A percentile compares a stretch with the other conserved stretches of the same genome.
Conservation (phyloP, 2,329 filamentous ascomycete genomes). For the Verticillium nonalfalfae region DNA sequence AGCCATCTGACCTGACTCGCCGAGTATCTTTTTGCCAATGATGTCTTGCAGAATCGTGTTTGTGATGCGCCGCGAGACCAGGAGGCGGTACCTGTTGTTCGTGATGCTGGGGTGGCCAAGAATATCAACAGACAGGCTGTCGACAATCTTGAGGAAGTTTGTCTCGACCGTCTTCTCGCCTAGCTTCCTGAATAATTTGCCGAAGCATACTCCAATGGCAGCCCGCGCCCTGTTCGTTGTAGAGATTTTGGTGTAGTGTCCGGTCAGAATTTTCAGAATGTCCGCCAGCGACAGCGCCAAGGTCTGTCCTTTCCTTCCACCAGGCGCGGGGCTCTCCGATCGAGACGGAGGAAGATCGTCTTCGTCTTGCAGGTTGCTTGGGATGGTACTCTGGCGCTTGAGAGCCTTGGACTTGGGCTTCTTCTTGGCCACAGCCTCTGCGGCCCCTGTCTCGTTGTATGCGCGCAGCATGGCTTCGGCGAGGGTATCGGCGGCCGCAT, state of each 20-base stretch:
- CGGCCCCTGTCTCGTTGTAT: slow-evolving; percentile 57
- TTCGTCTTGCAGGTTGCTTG: slow-evolving; percentile 60
- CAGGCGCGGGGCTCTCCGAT: slow-evolving; percentile 66
- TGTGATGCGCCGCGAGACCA: slow-evolving; percentile 80
- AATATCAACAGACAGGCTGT: slow-evolving; percentile 74
- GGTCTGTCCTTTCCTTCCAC: slow-evolving; percentile 62
- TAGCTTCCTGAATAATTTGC: slow-evolving; percentile 69
- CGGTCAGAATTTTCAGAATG: slow-evolving; percentile 71
- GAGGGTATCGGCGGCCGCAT: slow-evolving; percentile 80
- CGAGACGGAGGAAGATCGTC: slow-evolving; percentile 58
- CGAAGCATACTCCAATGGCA: slow-evolving; percentile 82
- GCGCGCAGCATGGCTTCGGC: slow-evolving; percentile 77
- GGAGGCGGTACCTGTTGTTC: slow-evolving; percentile 80
- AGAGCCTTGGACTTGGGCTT: slow-evolving; percentile 56
- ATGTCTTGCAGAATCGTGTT: slow-evolving; percentile 79
- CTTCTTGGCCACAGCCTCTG: slow-evolving; percentile 52
- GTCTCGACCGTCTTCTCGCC: slow-evolving; percentile 78
- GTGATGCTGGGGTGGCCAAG: slow-evolving; percentile 69
- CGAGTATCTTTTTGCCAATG: slow-evolving; percentile 73
- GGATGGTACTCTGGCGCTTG: slow-evolving; percentile 54
- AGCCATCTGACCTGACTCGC: slow-evolving; percentile 81
- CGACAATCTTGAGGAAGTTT: slow-evolving; percentile 75
- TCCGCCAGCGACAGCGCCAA: slow-evolving; percentile 71
- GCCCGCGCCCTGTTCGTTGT: slow-evolving; percentile 77
- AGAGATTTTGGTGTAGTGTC: slow-evolving; percentile 70